Percentiles rank a stretch among this genome's conserved stretches.
These are phyloP conservation scores for Jimgerdemannia lactiflua DNA, from an alignment of 192 early-diverging fungal genomes.

Conservation along the genomic window DNA sequence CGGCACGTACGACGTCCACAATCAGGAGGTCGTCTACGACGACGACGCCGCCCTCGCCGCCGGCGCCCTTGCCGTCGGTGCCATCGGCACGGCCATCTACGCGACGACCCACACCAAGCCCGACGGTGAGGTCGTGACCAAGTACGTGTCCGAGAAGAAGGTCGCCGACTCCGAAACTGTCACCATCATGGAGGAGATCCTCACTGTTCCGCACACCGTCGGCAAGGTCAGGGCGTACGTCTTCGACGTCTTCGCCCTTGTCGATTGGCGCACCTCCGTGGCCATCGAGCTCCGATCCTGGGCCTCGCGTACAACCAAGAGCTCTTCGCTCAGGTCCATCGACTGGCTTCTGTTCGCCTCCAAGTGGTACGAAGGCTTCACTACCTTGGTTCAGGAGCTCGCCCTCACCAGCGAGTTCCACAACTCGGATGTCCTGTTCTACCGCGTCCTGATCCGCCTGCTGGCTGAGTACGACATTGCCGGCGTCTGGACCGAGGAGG, in stretches of 20 bases:
- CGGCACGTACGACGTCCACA: no score
- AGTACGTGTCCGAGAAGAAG: neutral
- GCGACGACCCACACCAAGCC: neutral
- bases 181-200: neutral
- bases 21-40: no score
- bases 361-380: neutral
- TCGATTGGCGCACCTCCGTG: neutral
- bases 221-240: neutral
- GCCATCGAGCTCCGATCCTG: neutral
- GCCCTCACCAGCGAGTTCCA: neutral
- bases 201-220: neutral
- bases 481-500: neutral
- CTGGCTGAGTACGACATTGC: neutral
- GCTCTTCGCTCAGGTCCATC: neutral
- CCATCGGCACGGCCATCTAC: no score
- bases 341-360: neutral
- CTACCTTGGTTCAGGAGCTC: neutral
- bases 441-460: neutral
- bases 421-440: neutral
- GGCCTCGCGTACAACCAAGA: neutral
- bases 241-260: neutral
- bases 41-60: neutral
- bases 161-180: neutral
- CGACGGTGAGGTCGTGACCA: neutral
- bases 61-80: neutral